A percentile compares a stretch with the other conserved stretches of the same genome.
Evolutionary conservation across 1,284 basidiomycete species (phyloP).

Genomic region (Ceratorhiza oryzae-sativae): DNA sequence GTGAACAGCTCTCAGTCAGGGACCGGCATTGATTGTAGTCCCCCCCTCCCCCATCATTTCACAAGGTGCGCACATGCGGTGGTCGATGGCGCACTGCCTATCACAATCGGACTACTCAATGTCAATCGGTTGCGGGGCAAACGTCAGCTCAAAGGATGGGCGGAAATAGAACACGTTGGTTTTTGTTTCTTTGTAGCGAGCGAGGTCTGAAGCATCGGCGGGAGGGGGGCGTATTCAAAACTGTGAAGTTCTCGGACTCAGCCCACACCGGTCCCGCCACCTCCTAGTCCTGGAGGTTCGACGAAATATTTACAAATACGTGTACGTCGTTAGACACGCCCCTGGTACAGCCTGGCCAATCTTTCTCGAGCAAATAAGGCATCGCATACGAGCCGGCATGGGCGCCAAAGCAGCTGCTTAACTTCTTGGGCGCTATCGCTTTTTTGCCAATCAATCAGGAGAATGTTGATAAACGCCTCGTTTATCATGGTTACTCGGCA

Average conservation of each 20-base stretch:
- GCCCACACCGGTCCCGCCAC: neutral
- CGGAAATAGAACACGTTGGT: neutral
- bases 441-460: neutral
- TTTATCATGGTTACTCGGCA: too few relatives aligned
- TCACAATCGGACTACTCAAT: neutral
- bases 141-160: neutral
- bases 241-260: neutral
- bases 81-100: too few relatives aligned
- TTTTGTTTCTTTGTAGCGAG: neutral
- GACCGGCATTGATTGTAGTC: too few relatives aligned
- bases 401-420: neutral
- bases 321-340: too few relatives aligned
- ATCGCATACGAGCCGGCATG: neutral
- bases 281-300: neutral
- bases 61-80: neutral
- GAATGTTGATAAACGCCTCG: neutral
- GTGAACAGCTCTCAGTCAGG: too few relatives aligned
- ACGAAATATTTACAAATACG: neutral
- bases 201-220: neutral
- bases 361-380: neutral
- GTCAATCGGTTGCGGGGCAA: neutral
- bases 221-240: neutral
- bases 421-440: neutral
- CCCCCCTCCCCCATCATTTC: too few relatives aligned
- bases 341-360: too few relatives aligned